Evolutionary conservation across 768 basidiomycete species (phyloP).

Genomic region (Suillus alpinus): DNA sequence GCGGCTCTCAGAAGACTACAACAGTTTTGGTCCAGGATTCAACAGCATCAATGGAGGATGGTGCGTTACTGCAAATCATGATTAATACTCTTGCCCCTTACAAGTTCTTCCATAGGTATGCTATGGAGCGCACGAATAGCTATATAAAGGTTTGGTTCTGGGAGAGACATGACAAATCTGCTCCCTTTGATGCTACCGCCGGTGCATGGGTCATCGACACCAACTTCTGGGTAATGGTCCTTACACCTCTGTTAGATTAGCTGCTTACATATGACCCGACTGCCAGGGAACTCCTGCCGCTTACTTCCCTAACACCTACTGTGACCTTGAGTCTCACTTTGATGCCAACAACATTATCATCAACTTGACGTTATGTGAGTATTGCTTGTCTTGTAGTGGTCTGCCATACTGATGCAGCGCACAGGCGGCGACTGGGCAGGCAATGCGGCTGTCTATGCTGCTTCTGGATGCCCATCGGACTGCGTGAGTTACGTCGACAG

Average conservation of each 20-base stretch:
- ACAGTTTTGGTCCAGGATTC: constrained; percentile 28
- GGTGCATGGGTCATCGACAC: constrained; percentile 19
- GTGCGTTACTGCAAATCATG: constrained; percentile 16
- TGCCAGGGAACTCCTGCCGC: constrained; percentile 33
- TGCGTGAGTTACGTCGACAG: constrained; percentile 31
- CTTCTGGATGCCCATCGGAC: constrained; percentile 30
- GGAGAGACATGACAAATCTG: constrained; percentile 29
- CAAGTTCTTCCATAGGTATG: constrained; percentile 29
- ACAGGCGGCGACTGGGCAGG: constrained; percentile 32
- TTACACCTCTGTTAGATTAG: background rate
- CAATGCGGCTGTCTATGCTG: constrained; percentile 20
- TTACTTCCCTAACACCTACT: constrained; percentile 37
- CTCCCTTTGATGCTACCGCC: constrained; percentile 32
- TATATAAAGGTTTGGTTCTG: constrained; percentile 43
- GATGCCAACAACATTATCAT: constrained; percentile 32
- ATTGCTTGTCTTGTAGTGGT: background rate
- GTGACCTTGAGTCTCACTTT: constrained; percentile 37
- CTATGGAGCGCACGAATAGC: constrained; percentile 31
- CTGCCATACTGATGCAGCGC: background rate
- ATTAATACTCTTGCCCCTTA: background rate
- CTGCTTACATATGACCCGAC: background rate
- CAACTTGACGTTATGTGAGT: constrained; percentile 32
- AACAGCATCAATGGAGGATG: constrained; percentile 40
- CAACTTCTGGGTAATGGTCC: constrained; percentile 20
- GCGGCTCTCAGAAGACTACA: constrained; percentile 15